These are phyloP conservation scores for Tylopilus sp. DNA, from an alignment of 768 basidiomycete species.

Conservation along the genomic window DNA sequence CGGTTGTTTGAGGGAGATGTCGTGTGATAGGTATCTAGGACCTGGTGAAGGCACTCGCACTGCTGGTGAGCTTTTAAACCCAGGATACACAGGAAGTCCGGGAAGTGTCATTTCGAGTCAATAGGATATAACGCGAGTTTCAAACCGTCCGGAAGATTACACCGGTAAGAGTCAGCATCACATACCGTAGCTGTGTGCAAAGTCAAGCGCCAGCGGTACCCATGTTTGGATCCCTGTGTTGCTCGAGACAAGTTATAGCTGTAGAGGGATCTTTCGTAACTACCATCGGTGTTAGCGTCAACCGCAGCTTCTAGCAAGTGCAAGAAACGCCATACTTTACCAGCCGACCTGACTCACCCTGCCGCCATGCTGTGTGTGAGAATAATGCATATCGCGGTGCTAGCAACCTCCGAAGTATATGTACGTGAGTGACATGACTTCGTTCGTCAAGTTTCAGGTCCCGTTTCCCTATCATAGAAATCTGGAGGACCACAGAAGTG, in stretches of 20 bases:
- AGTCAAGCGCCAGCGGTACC: conserved; percentile 4
- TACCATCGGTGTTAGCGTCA: conserved; percentile 18
- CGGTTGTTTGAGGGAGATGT: background rate
- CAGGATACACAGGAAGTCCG: conserved; percentile 23
- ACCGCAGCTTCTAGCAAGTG: conserved; percentile 16
- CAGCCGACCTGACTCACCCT: conserved; percentile 27
- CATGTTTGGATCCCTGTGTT: conserved; percentile 17
- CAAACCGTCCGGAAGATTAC: conserved; percentile 2
- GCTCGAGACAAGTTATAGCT: conserved; percentile 12
- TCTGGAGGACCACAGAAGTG: background rate
- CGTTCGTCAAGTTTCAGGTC: background rate
- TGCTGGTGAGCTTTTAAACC: conserved; percentile 21
- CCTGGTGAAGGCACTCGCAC: conserved; percentile 2
- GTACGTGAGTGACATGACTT: conserved; percentile 1
- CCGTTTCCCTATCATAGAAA: background rate
- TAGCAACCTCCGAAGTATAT: conserved; percentile 7
- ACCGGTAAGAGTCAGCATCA: conserved; percentile 8
- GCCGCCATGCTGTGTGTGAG: conserved; percentile 33
- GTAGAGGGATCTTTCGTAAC: conserved; percentile 14
- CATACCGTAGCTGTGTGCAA: conserved; percentile 19
- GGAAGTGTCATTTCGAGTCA: conserved; percentile 24
- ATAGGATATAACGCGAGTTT: conserved; percentile 18
- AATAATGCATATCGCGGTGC: conserved; percentile 10
- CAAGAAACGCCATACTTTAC: conserved; percentile 25
- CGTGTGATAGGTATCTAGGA: conserved; percentile 5